These are phyloP conservation scores for Pholiota conissans DNA, from an alignment of 768 basidiomycete genomes.

Conservation along the genomic window DNA sequence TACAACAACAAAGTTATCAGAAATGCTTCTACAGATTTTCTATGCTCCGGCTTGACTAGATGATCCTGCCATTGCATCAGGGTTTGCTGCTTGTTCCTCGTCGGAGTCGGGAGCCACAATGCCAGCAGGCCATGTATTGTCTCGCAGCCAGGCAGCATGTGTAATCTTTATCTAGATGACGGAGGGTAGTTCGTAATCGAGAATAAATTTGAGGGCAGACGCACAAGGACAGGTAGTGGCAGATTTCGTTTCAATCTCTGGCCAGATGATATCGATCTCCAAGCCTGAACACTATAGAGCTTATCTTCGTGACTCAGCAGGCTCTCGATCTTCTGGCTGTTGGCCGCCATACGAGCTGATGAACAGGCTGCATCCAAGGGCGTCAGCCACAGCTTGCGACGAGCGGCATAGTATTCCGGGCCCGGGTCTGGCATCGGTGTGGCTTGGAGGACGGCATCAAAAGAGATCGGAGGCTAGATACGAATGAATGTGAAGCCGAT, in stretches of 20 bases:
- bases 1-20: background rate
- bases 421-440: constrained; percentile 59
- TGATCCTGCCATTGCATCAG: background rate
- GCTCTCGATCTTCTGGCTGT: constrained; percentile 50
- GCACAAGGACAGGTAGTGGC: constrained; percentile 65
- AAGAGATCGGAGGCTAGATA: constrained; percentile 24
- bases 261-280: constrained; percentile 63
- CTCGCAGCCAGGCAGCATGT: constrained; percentile 73
- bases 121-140: constrained; percentile 74
- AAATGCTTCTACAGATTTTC: background rate
- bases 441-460: constrained; percentile 39
- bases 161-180: constrained; percentile 64
- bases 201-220: constrained; percentile 26
- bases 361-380: constrained; percentile 22
- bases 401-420: constrained; percentile 59
- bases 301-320: constrained; percentile 34
- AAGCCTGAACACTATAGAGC: constrained; percentile 33
- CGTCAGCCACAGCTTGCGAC: constrained; percentile 63
- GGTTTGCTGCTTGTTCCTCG: constrained; percentile 32
- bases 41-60: background rate
- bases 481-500: constrained; percentile 7
- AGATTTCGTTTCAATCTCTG: constrained; percentile 55
- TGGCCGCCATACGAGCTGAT: constrained; percentile 27
- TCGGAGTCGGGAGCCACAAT: constrained; percentile 63
- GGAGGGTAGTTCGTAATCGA: constrained; percentile 15